Evolutionary conservation across 2,329 filamentous ascomycete genomes (phyloP), one percentile per base, ranked within the genome.

Genomic region (Nemania diffusa): DNA sequence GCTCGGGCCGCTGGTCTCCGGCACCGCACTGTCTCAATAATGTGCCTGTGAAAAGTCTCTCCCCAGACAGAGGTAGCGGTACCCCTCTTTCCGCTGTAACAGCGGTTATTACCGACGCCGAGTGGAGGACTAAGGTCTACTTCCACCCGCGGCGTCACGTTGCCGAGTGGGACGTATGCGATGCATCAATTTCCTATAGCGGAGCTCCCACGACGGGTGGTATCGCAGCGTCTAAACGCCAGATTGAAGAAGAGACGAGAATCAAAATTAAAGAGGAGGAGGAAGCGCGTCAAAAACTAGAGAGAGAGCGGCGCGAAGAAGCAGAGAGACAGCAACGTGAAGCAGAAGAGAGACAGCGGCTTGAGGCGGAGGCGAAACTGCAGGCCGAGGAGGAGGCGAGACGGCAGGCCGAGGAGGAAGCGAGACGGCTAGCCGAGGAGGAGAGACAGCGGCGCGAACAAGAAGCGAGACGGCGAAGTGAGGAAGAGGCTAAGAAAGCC

Each of bases 141-240:
- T 53, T 67, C 37, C 51, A 69, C 55, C 61, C 67, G 5, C 50
- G 51, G 11, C 56, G 50, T 11, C 42, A 52, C 13, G 55, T 67
- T 44, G 61, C 61, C 22, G 67, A 69, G 55, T 69, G 57, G 57
- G 64, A 69, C 50, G 8, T 65, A 57, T 26, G 42, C 46, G 27
- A 61, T 11, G 56, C 59, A 40, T 40, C 55, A 37, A 48, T 62
- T 57, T 59, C 65, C 15, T 42, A 40, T 13, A 40, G 11, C 11
- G 37, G 5, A 27, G 34, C 22, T 8, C 32, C 15, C 9, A 57
- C 44, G 7, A 9, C 34, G 26, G 40, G 34, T 15, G 53, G 26
- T 8, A 27, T 20, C 20, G 53, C 37, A 27, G 22, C 13, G 5
- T 22, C 26, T 57, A 42, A 15, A 22, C 40, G 53, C 6, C 22